Percentiles rank a stretch among this genome's conserved stretches.
These are phyloP conservation scores for Lagenaria siceraria DNA, from an alignment of 306 rosid species.

Conservation along the genomic window DNA sequence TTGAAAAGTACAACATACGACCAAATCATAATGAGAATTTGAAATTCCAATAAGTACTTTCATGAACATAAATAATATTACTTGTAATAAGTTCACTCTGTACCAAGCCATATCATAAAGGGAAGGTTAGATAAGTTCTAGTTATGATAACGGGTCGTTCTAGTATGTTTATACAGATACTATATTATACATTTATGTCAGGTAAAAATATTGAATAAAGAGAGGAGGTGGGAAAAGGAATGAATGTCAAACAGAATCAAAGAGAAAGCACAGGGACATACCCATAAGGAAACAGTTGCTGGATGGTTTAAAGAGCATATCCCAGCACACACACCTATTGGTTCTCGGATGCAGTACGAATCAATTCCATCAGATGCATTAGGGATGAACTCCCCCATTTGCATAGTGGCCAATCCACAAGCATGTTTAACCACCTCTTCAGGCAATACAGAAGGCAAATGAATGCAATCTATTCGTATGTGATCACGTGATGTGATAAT, in stretches of 20 bases:
- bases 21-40: neutral
- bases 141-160: neutral
- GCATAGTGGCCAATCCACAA: slow-evolving; percentile 57
- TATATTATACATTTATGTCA: neutral
- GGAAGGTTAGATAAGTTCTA: neutral
- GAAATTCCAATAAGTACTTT: neutral
- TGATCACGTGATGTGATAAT: slow-evolving; percentile 4
- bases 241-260: slow-evolving; percentile 3
- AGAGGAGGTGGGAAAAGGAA: neutral
- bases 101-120: neutral
- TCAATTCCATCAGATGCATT: slow-evolving; percentile 57
- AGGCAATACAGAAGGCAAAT: slow-evolving; percentile 3
- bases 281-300: slow-evolving; percentile 58
- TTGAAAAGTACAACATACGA: neutral
- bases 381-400: slow-evolving; percentile 59
- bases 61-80: neutral
- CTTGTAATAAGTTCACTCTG: neutral
- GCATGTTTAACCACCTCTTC: slow-evolving; percentile 68
- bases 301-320: slow-evolving; percentile 58
- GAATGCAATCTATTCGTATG: slow-evolving; percentile 1
- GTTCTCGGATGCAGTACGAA: slow-evolving; percentile 58
- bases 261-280: slow-evolving; percentile 18
- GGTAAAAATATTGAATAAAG: neutral
- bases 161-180: neutral
- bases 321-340: slow-evolving; percentile 85